Evolutionary conservation across 352 stramenopile species (phyloP), one percentile per base, ranked within the genome.

Genomic region (Globisporangium cederbergense): DNA sequence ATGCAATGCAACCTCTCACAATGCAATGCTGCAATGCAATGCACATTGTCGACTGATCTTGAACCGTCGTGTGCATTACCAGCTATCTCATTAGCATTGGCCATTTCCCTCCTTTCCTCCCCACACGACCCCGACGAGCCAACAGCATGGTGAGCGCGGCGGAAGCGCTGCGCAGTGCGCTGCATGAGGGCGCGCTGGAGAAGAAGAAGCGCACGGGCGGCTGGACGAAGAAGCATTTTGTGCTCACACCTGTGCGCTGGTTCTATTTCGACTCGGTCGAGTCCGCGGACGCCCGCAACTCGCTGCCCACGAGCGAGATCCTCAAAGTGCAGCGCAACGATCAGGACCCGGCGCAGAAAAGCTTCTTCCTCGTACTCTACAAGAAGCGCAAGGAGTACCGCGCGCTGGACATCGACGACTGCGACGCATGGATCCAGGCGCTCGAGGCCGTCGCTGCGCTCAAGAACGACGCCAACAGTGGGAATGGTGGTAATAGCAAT

Each of bases 381-480:
- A 88, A 86, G 62, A 89, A 91, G 66, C 89, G 83, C 66, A 95
- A 91, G 32, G 83, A 93, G 49, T 90, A 87, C 34, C 68, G 84
- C 60, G 81, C 86, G 10, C 72, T 68, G 13, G 83, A 55, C 13
- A 70, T 71, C 6, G 78, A 88, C 3, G 86, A 93, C 8, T 71
- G 84, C 25, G 79, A 92, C 54, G 72, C 67, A n/a, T 95, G 86
- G 86, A 61, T 92, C 49, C 65, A 74, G 30, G 84, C 80, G 52
- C 58, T 95, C 5, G 71, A 81, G 42, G 84, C 78, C 0, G 76
- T 93, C n/a, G 72, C 80, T 5, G 79, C 76, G 7, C 78, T 90
- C 62, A 86, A 86, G 46, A 65, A 34, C 53, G 38, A 42, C 25
- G 22, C 28, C 1, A 43, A n/a, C 51, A 42, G 22, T 10, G 14